Evolutionary conservation across 1,139 yeast genomes (phyloP).

Genomic region (Hyphopichia wangnamkhiaoensis): DNA sequence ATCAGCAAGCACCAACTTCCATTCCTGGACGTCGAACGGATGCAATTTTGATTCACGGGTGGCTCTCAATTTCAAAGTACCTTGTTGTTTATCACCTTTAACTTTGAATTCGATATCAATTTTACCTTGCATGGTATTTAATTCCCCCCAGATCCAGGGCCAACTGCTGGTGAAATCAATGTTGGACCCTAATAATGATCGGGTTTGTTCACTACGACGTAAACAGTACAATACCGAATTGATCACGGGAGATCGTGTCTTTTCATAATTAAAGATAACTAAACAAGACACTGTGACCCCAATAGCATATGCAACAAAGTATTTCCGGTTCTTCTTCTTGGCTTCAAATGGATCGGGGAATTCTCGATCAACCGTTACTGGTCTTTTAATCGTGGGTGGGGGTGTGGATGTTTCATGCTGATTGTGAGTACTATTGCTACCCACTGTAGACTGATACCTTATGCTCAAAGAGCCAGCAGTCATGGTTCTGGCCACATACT

Average conservation of each 20-base stretch:
- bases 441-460: background rate
- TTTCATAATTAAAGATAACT: slow-evolving; percentile 87
- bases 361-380: slow-evolving; percentile 63
- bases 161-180: slow-evolving; percentile 68
- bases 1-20: slow-evolving; percentile 52
- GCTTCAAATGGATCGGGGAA: slow-evolving; percentile 75
- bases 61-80: slow-evolving; percentile 59
- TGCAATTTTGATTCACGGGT: slow-evolving; percentile 55
- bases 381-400: slow-evolving; percentile 18
- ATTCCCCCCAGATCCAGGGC: slow-evolving; percentile 89
- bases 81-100: slow-evolving; percentile 58
- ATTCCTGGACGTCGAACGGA: slow-evolving; percentile 61
- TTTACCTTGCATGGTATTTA: slow-evolving; percentile 80
- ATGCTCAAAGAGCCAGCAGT: no score
- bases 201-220: slow-evolving; percentile 74
- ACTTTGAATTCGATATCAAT: slow-evolving; percentile 74
- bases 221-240: slow-evolving; percentile 84
- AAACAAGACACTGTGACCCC: slow-evolving; percentile 67
- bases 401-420: no score
- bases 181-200: slow-evolving; percentile 67
- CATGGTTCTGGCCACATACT: no score
- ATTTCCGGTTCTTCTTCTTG: slow-evolving; percentile 49
- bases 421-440: no score
- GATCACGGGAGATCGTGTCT: slow-evolving; percentile 82
- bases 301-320: slow-evolving; percentile 61